Base-by-base conservation (phyloP, 768 basidiomycete species). In the Leccinum broughii region DNA sequence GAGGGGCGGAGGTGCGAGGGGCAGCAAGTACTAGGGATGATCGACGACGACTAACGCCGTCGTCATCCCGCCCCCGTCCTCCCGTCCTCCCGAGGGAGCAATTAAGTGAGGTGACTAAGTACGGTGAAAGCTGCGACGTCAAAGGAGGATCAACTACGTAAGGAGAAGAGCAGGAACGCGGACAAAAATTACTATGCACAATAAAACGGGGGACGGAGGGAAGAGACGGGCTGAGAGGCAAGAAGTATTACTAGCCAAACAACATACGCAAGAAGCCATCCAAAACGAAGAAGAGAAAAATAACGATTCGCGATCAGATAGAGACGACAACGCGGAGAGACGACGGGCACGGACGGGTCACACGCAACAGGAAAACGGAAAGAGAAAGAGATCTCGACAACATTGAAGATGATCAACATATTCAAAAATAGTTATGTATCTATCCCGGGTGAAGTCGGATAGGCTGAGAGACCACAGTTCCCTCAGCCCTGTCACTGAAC, bases 371-470 rank as follows among this genome's bases (percentile, higher is more conserved):
- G 20, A 46, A 46, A 54, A 52, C 54, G 44, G 37, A 49, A 46
- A 50, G 15, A 17, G 9, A 51, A 17, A 14, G 37, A 49, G 30
- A 56, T 46, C 32, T 55, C 61, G 62, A 71, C 61, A 63, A 35
- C 66, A 65, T 63, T 72, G 70, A 72, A 72, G 65, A 73, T 67
- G 71, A 56, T 72, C 71, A 68, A 72, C 71, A 72, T 69, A 67
- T 68, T 71, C 71, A 71, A 73, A 67, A 69, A 69, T 62, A 69
- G 64, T 68, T 62, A 62, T 68, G 62, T 62, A 70, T 70, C 70
- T 72, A 70, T 68, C 54, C 58, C 57, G 37, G 61, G 57, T 61
- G 53, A 34, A 22, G 44, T 59, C 59, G 60, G 50, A 48, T 48
- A 44, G 58, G 63, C 30, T 48, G 50, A 37, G 52, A 14, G 49